Evolutionary conservation across 306 rosid species (phyloP).

Genomic region (Castanopsis chinensis): DNA sequence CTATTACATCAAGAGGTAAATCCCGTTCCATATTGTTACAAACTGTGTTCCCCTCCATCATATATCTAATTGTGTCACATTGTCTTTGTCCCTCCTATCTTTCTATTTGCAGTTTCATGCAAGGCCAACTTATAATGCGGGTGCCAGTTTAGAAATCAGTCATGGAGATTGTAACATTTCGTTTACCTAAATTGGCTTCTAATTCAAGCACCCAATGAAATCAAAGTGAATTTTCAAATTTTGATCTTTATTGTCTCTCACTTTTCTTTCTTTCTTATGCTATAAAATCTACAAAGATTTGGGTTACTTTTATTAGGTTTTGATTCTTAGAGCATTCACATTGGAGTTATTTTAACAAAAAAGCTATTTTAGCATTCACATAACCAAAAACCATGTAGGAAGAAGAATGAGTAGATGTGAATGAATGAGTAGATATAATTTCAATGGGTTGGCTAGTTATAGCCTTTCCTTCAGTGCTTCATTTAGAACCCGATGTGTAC

Average conservation of each 20-base stretch:
- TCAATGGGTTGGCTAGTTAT: no score
- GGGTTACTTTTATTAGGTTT: neutral
- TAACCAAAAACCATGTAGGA: no score
- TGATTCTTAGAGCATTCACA: no score
- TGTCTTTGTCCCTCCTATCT: neutral
- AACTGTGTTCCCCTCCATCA: neutral
- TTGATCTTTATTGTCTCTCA: neutral
- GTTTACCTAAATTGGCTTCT: neutral
- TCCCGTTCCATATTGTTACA: neutral
- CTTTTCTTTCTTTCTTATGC: neutral
- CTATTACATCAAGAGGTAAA: constrained; percentile 69
- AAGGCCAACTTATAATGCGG: constrained; percentile 61
- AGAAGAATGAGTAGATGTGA: no score
- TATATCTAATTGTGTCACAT: neutral
- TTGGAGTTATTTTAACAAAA: no score
- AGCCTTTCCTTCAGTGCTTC: no score
- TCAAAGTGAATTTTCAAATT: neutral
- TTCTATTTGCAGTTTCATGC: constrained; percentile 45
- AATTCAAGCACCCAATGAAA: neutral
- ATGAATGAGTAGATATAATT: no score
- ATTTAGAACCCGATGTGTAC: no score
- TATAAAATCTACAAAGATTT: neutral
- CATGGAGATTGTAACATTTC: neutral
- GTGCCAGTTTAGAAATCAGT: constrained; percentile 42
- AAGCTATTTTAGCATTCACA: no score